A percentile compares a stretch with the other conserved stretches of the same genome.
Conservation (phyloP, 768 basidiomycete genomes). For the Artomyces pyxidatus region DNA sequence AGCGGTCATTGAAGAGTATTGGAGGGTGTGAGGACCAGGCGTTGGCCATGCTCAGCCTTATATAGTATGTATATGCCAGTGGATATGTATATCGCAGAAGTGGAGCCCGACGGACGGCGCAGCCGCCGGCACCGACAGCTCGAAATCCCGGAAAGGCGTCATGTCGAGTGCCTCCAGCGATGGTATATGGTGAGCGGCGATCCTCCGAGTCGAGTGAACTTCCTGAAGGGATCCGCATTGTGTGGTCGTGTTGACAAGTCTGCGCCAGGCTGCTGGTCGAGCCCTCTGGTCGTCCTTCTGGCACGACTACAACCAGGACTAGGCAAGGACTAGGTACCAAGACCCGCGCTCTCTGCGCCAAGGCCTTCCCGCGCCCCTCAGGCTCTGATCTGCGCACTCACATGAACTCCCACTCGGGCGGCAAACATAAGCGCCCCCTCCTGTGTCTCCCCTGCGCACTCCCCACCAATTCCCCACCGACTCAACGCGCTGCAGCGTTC, state of each 20-base stretch:
- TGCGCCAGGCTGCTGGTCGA: neutral
- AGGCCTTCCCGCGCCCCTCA: constrained; percentile 34
- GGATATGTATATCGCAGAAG: no score
- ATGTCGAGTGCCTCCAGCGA: no score
- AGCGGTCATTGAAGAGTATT: no score
- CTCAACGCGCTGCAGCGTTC: constrained; percentile 20
- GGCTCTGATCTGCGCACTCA: constrained; percentile 35
- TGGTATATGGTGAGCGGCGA: no score
- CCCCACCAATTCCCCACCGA: no score
- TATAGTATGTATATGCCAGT: no score
- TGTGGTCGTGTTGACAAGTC: neutral
- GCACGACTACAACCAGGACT: constrained; percentile 1
- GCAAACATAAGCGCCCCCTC: constrained; percentile 27
- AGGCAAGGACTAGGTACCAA: constrained; percentile 33
- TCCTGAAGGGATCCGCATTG: neutral
- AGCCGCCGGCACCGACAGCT: no score
- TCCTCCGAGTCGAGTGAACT: no score
- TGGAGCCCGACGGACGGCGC: no score
- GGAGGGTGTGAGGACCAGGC: no score
- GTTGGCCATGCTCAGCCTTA: no score
- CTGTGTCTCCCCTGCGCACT: neutral
- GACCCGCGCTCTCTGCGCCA: constrained; percentile 27
- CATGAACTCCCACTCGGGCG: constrained; percentile 37
- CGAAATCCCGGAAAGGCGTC: no score
- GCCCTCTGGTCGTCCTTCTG: neutral